Percentiles rank a stretch among this genome's conserved stretches.
Evolutionary conservation across 2,329 filamentous ascomycete species (phyloP).

Genomic region (Pseudocercospora musae): DNA sequence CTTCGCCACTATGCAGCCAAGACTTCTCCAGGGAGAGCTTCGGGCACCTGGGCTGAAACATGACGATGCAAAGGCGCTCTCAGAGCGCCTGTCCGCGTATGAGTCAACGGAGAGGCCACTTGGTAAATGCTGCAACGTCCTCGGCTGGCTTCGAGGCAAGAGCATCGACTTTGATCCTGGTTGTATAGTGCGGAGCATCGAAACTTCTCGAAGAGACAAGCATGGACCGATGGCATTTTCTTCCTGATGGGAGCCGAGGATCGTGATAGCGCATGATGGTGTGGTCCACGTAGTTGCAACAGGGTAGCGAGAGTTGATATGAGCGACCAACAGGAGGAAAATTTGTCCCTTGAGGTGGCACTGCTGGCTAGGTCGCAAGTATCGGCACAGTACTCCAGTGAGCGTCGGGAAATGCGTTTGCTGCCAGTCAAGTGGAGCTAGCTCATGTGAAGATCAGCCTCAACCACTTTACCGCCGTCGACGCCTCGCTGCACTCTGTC

Average conservation of each 20-base stretch:
- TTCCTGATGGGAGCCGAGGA: slow-evolving; percentile 43
- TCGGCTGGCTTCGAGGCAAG: slow-evolving; percentile 34
- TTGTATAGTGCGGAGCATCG: slow-evolving; percentile 41
- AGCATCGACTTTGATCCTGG: slow-evolving; percentile 28
- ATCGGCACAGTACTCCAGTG: slow-evolving; percentile 35
- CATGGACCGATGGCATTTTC: slow-evolving; percentile 35
- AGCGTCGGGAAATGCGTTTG: slow-evolving; percentile 29
- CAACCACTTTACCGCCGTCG: slow-evolving; percentile 48
- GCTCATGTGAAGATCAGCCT: slow-evolving; percentile 56
- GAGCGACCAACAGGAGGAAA: slow-evolving; percentile 1
- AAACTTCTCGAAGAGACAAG: slow-evolving; percentile 22
- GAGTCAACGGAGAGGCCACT: slow-evolving; percentile 54
- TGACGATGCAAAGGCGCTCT: slow-evolving; percentile 43
- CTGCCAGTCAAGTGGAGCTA: slow-evolving; percentile 45
- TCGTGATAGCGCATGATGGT: slow-evolving; percentile 39
- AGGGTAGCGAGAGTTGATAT: slow-evolving; percentile 39
- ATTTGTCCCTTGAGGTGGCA: slow-evolving; percentile 31
- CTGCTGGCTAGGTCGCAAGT: slow-evolving; percentile 28
- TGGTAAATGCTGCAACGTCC: slow-evolving; percentile 45
- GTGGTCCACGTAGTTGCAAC: slow-evolving; percentile 41
- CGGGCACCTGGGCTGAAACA: slow-evolving; percentile 48
- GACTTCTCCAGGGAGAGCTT: slow-evolving; percentile 50
- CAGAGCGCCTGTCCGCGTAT: slow-evolving; percentile 46
- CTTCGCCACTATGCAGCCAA: slow-evolving; percentile 53
- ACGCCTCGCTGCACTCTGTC: slow-evolving; percentile 1